Percentiles rank a stretch among this genome's conserved stretches.
phyloP scores from a whole-genome alignment of 164 flowering plant genomes.

The Annona squamosa region DNA sequence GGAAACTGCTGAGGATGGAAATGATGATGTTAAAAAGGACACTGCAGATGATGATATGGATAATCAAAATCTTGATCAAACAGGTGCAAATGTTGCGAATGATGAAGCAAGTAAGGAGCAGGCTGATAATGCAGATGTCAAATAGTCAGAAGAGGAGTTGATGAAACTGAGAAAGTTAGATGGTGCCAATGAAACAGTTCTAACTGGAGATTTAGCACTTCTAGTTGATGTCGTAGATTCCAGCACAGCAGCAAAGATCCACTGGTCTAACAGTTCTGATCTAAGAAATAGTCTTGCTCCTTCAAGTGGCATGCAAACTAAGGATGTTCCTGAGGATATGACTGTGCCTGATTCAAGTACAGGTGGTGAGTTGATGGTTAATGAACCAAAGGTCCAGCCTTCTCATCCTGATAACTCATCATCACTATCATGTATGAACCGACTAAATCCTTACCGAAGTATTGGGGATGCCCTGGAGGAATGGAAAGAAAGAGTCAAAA shows the following conservation, averaged over 20 bases:
- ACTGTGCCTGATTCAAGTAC: conserved; percentile 31
- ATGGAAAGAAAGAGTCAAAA: conserved; percentile 84
- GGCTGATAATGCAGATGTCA: conserved; percentile 27
- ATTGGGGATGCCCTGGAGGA: conserved; percentile 81
- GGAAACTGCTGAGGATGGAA: conserved; percentile 26
- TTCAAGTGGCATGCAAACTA: conserved; percentile 26
- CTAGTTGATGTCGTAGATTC: conserved; percentile 33
- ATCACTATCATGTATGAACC: conserved; percentile 30
- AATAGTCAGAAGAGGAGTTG: conserved; percentile 9
- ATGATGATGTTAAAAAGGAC: conserved; percentile 19
- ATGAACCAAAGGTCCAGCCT: conserved; percentile 30
- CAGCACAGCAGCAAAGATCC: conserved; percentile 30
- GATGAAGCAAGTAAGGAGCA: conserved; percentile 21
- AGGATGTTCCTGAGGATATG: conserved; percentile 34
- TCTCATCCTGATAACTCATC: conserved; percentile 37
- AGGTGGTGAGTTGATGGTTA: conserved; percentile 32
- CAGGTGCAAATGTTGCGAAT: conserved; percentile 25
- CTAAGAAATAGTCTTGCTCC: conserved; percentile 45
- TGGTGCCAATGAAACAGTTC: conserved; percentile 10
- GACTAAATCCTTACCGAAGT: conserved; percentile 69
- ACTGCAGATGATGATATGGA: conserved; percentile 36
- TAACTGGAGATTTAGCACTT: conserved; percentile 27
- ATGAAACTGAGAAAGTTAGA: conserved; percentile 20
- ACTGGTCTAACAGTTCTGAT: conserved; percentile 36
- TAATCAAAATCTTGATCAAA: conserved; percentile 27